These are phyloP conservation scores for Calonectria pteridis DNA, from an alignment of 2,329 filamentous ascomycete species.

Conservation along the genomic window DNA sequence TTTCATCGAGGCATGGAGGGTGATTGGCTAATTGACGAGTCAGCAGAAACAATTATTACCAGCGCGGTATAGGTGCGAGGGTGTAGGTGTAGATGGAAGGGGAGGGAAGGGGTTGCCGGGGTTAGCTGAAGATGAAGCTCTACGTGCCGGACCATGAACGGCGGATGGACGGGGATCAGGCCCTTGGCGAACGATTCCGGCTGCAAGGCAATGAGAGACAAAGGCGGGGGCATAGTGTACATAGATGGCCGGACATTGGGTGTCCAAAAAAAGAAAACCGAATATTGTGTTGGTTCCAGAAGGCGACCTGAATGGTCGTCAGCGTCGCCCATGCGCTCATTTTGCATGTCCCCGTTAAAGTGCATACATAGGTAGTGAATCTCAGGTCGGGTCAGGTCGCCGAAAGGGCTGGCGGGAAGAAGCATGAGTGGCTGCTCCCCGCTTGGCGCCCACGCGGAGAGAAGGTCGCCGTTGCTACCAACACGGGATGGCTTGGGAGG, in stretches of 20 bases:
- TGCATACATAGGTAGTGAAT: not conserved
- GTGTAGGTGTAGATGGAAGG: conserved; percentile 6
- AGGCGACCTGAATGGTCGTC: not conserved
- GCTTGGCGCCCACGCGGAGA: not conserved
- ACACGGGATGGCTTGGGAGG: not conserved
- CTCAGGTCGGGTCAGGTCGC: not conserved
- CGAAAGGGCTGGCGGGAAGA: not conserved
- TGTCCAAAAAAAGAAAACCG: conserved; percentile 8
- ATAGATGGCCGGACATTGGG: not conserved
- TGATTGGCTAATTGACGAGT: not conserved
- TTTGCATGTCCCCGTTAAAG: not conserved
- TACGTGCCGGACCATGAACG: conserved; percentile 20
- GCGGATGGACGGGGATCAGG: conserved; percentile 18
- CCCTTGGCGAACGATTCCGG: conserved; percentile 17
- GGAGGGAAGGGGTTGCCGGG: not conserved
- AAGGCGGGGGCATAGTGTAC: not conserved
- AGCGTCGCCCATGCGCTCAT: not conserved
- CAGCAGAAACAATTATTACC: not conserved
- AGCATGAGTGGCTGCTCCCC: not conserved
- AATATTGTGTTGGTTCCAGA: conserved; percentile 7
- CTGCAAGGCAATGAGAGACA: not conserved
- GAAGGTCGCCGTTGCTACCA: not conserved
- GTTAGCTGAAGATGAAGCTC: conserved; percentile 25
- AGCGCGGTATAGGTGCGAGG: conserved; percentile 4
- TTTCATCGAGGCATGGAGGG: not conserved